phyloP scores from a whole-genome alignment of 331 rosid species.

The Acacia concinna region DNA sequence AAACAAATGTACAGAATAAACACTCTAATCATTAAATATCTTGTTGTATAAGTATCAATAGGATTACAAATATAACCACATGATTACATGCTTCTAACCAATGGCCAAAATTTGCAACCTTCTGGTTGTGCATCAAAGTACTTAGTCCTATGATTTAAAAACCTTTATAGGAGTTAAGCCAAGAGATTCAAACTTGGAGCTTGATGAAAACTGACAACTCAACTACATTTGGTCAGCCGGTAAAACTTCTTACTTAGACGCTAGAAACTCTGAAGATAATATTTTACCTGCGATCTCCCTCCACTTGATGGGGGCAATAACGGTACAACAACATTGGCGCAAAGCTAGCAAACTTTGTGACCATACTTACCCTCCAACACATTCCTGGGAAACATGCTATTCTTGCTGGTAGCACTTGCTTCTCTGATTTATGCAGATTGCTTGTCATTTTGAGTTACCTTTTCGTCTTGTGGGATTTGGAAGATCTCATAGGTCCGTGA shows the following conservation, averaged over 20 bases:
- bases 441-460: slow-evolving; percentile 22
- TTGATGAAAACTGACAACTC: not conserved
- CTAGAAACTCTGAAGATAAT: not conserved
- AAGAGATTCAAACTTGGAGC: slow-evolving; percentile 2
- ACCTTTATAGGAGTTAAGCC: not conserved
- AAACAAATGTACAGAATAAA: not conserved
- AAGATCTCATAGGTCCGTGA: slow-evolving; percentile 30
- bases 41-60: not conserved
- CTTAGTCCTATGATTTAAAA: not conserved
- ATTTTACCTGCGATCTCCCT: not conserved
- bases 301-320: not conserved
- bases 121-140: not conserved
- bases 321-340: not conserved
- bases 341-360: not conserved
- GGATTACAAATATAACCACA: not conserved
- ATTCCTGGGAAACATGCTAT: not conserved
- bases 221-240: slow-evolving; percentile 7
- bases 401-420: slow-evolving; percentile 9
- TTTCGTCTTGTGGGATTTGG: slow-evolving; percentile 37
- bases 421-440: slow-evolving; percentile 14
- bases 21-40: not conserved
- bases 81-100: not conserved
- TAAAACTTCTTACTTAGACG: slow-evolving; percentile 19
- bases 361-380: slow-evolving; percentile 2
- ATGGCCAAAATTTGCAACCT: not conserved